phyloP scores from a whole-genome alignment of 2,329 filamentous ascomycete species.

The Neofusicoccum sp. region DNA sequence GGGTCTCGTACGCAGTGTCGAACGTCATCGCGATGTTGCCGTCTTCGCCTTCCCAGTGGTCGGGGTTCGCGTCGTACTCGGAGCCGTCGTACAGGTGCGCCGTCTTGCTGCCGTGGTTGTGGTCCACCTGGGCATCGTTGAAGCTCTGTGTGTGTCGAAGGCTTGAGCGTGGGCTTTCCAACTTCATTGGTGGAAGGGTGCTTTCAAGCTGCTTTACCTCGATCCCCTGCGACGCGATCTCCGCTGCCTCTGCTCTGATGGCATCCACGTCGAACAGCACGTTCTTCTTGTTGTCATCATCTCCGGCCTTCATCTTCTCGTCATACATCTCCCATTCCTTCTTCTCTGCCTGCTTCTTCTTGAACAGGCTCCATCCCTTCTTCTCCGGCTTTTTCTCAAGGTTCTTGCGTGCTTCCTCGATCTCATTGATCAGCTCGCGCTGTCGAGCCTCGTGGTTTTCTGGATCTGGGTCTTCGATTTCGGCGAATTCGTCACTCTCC shows the following conservation, averaged over 20 bases:
- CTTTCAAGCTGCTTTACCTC: constrained; percentile 80
- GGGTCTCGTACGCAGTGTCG: constrained; percentile 37
- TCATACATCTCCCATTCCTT: constrained; percentile 96
- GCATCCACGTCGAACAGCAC: constrained; percentile 95
- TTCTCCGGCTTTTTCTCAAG: constrained; percentile 77
- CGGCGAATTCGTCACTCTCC: constrained; percentile 87
- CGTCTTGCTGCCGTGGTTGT: constrained; percentile 27
- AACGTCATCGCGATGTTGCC: constrained; percentile 43
- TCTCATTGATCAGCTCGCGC: constrained; percentile 90
- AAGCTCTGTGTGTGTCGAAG: constrained; percentile 43
- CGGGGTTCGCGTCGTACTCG: constrained; percentile 30
- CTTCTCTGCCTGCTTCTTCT: constrained; percentile 75
- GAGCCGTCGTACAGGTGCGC: constrained; percentile 31
- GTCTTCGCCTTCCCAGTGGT: constrained; percentile 23
- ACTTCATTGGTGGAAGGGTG: constrained; percentile 85
- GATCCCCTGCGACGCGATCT: constrained; percentile 70
- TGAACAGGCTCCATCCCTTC: constrained; percentile 72
- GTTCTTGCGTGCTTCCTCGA: constrained; percentile 87
- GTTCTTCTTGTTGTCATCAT: constrained; percentile 49
- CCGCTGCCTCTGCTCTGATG: constrained; percentile 67
- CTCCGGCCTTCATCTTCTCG: constrained; percentile 54
- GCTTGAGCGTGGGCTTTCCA: constrained; percentile 45
- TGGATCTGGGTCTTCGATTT: constrained; percentile 96
- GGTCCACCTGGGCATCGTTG: constrained; percentile 25
- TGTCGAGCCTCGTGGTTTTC: constrained; percentile 87